Percentiles rank a stretch among this genome's conserved stretches.
Evolutionary conservation across 768 basidiomycete species (phyloP).

Genomic region (Cubamyces sp.): DNA sequence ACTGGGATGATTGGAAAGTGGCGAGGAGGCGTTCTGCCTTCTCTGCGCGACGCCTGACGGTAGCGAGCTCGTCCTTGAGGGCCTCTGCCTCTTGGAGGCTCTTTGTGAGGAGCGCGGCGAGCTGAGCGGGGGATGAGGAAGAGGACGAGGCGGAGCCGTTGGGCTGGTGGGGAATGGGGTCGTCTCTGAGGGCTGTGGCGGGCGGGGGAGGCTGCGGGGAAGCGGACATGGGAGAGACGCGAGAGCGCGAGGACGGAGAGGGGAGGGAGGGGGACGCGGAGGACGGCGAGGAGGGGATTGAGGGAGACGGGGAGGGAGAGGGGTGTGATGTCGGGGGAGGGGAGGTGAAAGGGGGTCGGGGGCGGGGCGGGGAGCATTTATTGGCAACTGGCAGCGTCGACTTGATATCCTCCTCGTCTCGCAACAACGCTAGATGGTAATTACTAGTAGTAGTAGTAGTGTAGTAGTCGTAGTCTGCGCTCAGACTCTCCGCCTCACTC

Average conservation of each 20-base stretch:
- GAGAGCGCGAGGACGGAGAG: neutral
- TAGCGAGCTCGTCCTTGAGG: slow-evolving; percentile 53
- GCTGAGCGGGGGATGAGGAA: slow-evolving; percentile 49
- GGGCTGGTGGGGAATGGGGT: slow-evolving; percentile 21
- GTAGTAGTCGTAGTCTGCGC: too few relatives aligned
- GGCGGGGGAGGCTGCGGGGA: slow-evolving; percentile 30
- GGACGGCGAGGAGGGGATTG: slow-evolving; percentile 21
- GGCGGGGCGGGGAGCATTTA: slow-evolving; percentile 23
- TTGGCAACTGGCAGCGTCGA: slow-evolving; percentile 21
- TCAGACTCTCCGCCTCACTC: neutral
- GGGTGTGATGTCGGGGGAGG: slow-evolving; percentile 17
- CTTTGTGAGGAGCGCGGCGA: slow-evolving; percentile 59
- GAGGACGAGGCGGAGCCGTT: slow-evolving; percentile 19
- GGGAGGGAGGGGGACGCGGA: slow-evolving; percentile 45
- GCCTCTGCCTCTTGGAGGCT: slow-evolving; percentile 56
- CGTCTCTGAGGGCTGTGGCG: slow-evolving; percentile 18
- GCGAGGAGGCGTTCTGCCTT: slow-evolving; percentile 52
- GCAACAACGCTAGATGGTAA: too few relatives aligned
- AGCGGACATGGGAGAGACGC: slow-evolving; percentile 26
- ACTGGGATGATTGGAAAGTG: slow-evolving; percentile 32
- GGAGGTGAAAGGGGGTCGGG: slow-evolving; percentile 20
- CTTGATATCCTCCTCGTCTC: slow-evolving; percentile 21
- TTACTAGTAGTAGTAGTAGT: too few relatives aligned
- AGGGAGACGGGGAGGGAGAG: slow-evolving; percentile 10
- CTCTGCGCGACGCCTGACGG: slow-evolving; percentile 50